Base-by-base conservation (phyloP, 1,284 basidiomycete genomes). In the Pholiota adiposa region DNA sequence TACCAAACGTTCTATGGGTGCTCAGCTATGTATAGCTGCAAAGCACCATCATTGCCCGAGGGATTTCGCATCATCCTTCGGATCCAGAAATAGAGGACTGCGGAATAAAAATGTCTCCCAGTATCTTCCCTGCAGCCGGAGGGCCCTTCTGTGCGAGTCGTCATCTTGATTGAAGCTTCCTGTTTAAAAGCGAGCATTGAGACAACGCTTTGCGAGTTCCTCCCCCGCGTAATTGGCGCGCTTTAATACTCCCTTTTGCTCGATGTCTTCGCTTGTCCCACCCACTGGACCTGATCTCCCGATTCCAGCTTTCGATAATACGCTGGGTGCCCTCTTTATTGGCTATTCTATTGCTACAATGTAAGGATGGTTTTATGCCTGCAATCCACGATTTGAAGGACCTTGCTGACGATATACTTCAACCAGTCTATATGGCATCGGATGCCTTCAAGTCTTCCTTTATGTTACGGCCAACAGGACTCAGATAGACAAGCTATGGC, bases 241-340 rank as follows among this genome's bases (percentile, higher is more conserved):
- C 40, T 3, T 58, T 34, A 46, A 56, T 49, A 60, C 60, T 12
- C 51, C 58, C 56, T 53, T 60, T 58, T 51, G 53, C 27, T 63
- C 59, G 41, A 59, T 65, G 58, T 36, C 48, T 23, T 55, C 53
- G n/a, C 8, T 25, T n/a, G 8, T 34, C 16, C 51, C 60, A 19
- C 25, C 52, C 38, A 54, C 51, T 31, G 27, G 43, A n/a, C 59
- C 61, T 34, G 51, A 12, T 44, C 29, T 41, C 25, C 29, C 23
- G 48, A 43, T 51, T 18, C 57, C 57, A n/a, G 40, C 56, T 19
- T 60, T 63, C 27, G 62, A 63, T 31, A 51, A 43, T 8, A 63
- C 62, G 11, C 51, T 63, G 29, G 62, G 62, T 12, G 62, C 62
- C 21, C 34, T 63, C 29, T 63, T 56, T 40, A 49, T 63, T 19